phyloP scores from a whole-genome alignment of 2,329 filamentous ascomycete genomes.

The Fusarium papillatum region DNA sequence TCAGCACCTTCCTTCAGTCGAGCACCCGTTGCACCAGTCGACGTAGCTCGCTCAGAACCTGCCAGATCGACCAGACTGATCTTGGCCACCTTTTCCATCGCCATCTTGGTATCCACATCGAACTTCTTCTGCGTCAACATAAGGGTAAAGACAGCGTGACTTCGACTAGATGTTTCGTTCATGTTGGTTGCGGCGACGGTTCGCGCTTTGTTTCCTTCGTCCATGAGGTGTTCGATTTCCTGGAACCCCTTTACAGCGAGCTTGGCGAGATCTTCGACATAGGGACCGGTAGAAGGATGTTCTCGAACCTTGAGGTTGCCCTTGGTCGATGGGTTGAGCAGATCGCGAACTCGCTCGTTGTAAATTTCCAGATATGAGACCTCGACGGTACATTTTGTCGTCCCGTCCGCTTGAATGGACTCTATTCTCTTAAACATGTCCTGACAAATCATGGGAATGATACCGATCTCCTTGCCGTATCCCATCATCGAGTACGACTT shows the following conservation, averaged over 20 bases:
- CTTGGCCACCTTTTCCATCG: slow-evolving; percentile 96
- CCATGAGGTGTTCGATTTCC: slow-evolving; percentile 98
- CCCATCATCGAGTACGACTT: slow-evolving; percentile 99
- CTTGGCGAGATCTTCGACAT: slow-evolving; percentile 98
- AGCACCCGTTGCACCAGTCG: slow-evolving; percentile 95
- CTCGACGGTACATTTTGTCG: slow-evolving; percentile 91
- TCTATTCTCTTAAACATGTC: slow-evolving; percentile 95
- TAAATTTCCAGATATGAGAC: slow-evolving; percentile 99
- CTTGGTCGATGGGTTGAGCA: slow-evolving; percentile 95
- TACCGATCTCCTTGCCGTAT: slow-evolving; percentile 94
- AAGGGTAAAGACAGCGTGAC: slow-evolving; percentile 97
- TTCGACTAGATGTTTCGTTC: slow-evolving; percentile 99
- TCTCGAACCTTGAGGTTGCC: slow-evolving; percentile 97
- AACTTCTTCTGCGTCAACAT: slow-evolving; percentile 95
- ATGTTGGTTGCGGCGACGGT: slow-evolving; percentile 99
- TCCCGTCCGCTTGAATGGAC: slow-evolving; percentile 77
- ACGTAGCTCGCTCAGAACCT: slow-evolving; percentile 96
- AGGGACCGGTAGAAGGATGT: slow-evolving; percentile 96
- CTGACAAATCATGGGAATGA: slow-evolving; percentile 97
- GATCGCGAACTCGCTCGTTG: slow-evolving; percentile 95
- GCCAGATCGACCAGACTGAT: slow-evolving; percentile 98
- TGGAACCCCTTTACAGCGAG: slow-evolving; percentile 92
- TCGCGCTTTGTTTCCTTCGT: slow-evolving; percentile 98
- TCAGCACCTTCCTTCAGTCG: slow-evolving; percentile 97
- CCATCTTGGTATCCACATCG: slow-evolving; percentile 95